Evolutionary conservation across 805 yeast genomes (phyloP), one percentile per base, ranked within the genome.

Genomic region (Candida montana): DNA sequence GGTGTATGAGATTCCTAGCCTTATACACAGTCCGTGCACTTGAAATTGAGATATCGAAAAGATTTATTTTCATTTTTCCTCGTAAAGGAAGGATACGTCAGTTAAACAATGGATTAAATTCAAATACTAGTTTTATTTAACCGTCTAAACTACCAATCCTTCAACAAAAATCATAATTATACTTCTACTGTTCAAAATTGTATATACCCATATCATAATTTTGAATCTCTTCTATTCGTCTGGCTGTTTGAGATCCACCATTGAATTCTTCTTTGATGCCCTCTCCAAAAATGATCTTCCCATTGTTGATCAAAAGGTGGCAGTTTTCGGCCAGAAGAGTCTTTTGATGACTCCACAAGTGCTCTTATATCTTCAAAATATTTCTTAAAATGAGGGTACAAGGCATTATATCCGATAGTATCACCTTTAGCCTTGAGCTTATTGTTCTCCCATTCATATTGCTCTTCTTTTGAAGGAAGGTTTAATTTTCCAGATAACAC

Each of bases 401-500:
- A 26, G 3, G 32, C 33, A 12, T 31, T 31, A 17, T 26, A 37
- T 10, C n/a, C 23, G 12, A 15, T n/a, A 27, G 31, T 42, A 33
- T 42, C 29, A 7, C 29, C 29, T 26, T 13, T 26, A 8, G 11
- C 6, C 5, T 13, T 9, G 12, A 60, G 37, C 39, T 61, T 53
- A 9, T 57, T 44, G 11, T 46, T 29, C 19, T 57, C 63, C 67
- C 71, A 67, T 13, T 53, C 45, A 10, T 34, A 42, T 51, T 73
- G 77, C 15, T 65, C 70, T 32, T 63, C 62, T 10, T 49, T 44
- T 0, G 63, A 31, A 2, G 80, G 79, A 18, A 74, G 55, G 6
- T 46, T 11, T 18, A 52, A 57, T 17, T 62, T 62, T 8, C 65
- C 64, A 3, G 74, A 59, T 70, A 77, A 72, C 3, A 69, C 71